Evolutionary conservation across 495 filamentous ascomycete genomes (phyloP), one percentile per base, ranked within the genome.

Genomic region (Clavariopsis aquatica): DNA sequence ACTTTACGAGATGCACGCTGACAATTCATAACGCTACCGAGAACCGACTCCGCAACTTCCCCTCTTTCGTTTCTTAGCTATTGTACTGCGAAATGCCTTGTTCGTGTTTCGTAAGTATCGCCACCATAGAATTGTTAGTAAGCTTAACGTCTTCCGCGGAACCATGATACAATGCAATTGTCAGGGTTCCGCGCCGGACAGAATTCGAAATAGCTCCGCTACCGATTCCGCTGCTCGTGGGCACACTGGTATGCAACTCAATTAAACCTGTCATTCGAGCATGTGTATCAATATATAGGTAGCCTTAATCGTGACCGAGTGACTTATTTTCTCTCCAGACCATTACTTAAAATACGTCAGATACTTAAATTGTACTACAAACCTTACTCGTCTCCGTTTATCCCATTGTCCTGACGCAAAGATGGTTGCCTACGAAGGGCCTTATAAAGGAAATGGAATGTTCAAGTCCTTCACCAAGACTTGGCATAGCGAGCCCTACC

Each of bases 381-480:
- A 36, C 13, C 31, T 36, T 13, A 36, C 31, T 36, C 31, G 6
- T 36, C 6, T 36, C 31, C 13, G 13, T 36, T 56, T 20, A 3
- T 56, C 38, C 52, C n/a, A 34, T 36, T 56, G 26, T 19, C 26
- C 12, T 26, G 17, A 58, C 57, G 57, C 20, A 49, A 49, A 24
- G 23, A 60, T 60, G 57, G 57, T 22, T 26, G 51, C 17, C 57
- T 24, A 49, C 57, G 28, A 15, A 22, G 57, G 28, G 23, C 59
- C 36, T 20, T 54, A 53, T 45, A 46, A 22, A 38, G 59, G 59
- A 36, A 28, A 52, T 49, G 36, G 53, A 43, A 34, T 34, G 12
- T 54, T 38, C 47, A 52, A 54, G 38, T 70, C 69, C 31, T 64
- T 66, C 19, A 72, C 70, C 38, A 13, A 45, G 24, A 66, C 24